Conservation (phyloP, 139 green algal genomes). For the Chlamydomonas sp. region DNA sequence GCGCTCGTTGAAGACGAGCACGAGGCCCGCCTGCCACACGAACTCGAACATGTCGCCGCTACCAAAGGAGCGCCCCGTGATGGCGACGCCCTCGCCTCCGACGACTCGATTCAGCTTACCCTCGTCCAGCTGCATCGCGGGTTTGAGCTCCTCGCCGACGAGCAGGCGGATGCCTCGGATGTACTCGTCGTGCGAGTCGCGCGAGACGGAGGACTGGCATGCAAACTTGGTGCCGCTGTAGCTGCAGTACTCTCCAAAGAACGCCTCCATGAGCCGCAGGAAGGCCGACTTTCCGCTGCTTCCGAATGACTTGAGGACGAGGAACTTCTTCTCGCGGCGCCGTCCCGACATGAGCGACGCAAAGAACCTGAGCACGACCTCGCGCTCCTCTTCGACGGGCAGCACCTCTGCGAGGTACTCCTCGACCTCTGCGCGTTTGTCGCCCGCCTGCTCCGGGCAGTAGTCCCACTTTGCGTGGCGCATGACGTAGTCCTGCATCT, state of each 20-base stretch:
- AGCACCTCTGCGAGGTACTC: neutral
- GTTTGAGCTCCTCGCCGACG: neutral
- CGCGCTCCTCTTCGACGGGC: slow-evolving; percentile 1
- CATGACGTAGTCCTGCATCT: neutral
- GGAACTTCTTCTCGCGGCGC: neutral
- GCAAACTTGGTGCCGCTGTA: neutral
- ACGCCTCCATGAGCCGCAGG: neutral
- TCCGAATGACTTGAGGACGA: neutral
- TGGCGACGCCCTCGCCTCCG: neutral
- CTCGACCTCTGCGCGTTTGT: neutral
- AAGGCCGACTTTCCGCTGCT: neutral
- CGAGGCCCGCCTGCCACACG: slow-evolving; percentile 2
- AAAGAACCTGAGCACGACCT: slow-evolving; percentile 2
- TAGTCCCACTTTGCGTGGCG: neutral
- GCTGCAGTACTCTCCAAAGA: neutral
- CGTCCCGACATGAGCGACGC: slow-evolving; percentile 4
- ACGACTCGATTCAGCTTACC: neutral
- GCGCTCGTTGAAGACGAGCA: slow-evolving; percentile 13
- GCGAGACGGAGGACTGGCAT: neutral
- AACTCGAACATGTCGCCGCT: neutral
- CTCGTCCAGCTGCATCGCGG: neutral
- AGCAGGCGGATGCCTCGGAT: neutral
- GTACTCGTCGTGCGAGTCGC: slow-evolving; percentile 14
- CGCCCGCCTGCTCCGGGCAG: neutral
- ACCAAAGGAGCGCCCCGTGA: neutral